These are phyloP conservation scores for Oryza meyeriana DNA, from an alignment of 176 grass and related monocot species.

Conservation along the genomic window DNA sequence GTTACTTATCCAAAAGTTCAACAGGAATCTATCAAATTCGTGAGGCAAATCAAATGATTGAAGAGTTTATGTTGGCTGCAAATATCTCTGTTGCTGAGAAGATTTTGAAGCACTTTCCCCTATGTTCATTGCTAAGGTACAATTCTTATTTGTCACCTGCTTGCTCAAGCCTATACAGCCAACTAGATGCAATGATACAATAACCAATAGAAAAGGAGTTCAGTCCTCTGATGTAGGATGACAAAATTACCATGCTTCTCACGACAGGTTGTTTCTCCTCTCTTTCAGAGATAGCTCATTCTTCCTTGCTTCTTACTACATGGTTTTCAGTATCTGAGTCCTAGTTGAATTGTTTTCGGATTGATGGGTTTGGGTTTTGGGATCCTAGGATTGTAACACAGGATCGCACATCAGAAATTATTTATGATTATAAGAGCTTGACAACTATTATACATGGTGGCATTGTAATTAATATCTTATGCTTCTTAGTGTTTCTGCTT, in stretches of 20 bases:
- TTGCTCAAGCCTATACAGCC: not conserved
- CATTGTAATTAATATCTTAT: not conserved
- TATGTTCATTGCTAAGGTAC: conserved; percentile 85
- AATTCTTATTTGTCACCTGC: conserved; percentile 7
- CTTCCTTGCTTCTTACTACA: not conserved
- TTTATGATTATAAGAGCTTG: not conserved
- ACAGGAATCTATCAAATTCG: conserved; percentile 98
- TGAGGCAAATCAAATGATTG: conserved; percentile 99
- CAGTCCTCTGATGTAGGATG: not conserved
- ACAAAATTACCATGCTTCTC: not conserved
- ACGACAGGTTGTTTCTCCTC: not conserved
- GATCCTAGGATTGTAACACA: not conserved
- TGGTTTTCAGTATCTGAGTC: not conserved
- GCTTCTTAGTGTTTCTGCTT: not conserved
- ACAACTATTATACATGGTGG: not conserved
- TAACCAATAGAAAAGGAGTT: not conserved
- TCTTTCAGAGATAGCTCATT: not conserved
- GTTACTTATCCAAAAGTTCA: conserved; percentile 37
- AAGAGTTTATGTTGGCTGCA: conserved; percentile 97
- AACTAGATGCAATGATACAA: not conserved
- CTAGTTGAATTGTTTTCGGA: not conserved
- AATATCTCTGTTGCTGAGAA: conserved; percentile 97
- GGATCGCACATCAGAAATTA: not conserved
- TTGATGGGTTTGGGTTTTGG: not conserved
- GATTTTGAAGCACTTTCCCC: conserved; percentile 88